A percentile compares a stretch with the other conserved stretches of the same genome.
Conservation (phyloP, 116 monocot species). For the Posidonia oceanica region DNA sequence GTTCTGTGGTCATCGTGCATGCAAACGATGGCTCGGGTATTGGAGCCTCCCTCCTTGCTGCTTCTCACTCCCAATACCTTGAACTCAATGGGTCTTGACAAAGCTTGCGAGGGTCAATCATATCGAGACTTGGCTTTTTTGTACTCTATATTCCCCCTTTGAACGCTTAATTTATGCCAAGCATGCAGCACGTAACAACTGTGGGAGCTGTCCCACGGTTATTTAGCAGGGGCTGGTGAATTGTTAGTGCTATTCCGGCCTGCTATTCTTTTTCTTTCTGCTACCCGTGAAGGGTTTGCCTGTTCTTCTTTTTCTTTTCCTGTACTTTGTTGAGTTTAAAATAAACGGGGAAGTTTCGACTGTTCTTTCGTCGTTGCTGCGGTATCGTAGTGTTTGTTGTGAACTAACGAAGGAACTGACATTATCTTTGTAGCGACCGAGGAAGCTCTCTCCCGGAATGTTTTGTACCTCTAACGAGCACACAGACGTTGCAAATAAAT, state of each 20-base stretch:
- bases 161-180: background rate
- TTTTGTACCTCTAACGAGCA: background rate
- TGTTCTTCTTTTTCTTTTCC: too few species aligned
- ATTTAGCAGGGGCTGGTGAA: constrained; percentile 1
- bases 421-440: too few species aligned
- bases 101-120: too few species aligned
- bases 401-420: too few species aligned
- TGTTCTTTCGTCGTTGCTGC: too few species aligned
- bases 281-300: too few species aligned
- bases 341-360: too few species aligned
- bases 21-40: constrained; percentile 86
- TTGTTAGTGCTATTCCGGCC: constrained; percentile 1
- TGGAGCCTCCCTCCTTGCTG: constrained; percentile 86
- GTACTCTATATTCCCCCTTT: too few species aligned
- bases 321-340: too few species aligned
- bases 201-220: background rate
- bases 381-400: too few species aligned
- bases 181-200: constrained; percentile 3
- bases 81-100: constrained; percentile 16
- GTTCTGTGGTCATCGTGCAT: constrained; percentile 28
- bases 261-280: background rate
- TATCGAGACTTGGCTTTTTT: too few species aligned
- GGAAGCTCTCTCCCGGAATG: too few species aligned
- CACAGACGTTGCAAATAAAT: background rate
- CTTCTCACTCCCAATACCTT: constrained; percentile 62